Percentiles rank a stretch among this genome's conserved stretches.
Evolutionary conservation across 192 early-diverging fungal genomes (phyloP).

Genomic region (Backusella luteola): DNA sequence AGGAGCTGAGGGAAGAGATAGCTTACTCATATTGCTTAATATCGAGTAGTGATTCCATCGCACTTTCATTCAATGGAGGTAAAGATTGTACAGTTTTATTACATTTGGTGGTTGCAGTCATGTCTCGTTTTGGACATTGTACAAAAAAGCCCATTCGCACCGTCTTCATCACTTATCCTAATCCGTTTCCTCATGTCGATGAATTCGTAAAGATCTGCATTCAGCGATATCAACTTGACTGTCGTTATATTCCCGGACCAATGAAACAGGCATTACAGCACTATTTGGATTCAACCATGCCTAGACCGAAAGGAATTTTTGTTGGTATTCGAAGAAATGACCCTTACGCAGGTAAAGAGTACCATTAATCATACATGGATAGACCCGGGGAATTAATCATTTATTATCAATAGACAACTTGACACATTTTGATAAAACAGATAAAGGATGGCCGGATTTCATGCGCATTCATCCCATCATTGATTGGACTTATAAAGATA

Average conservation of each 20-base stretch:
- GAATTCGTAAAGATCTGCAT: constrained; percentile 76
- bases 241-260: constrained; percentile 63
- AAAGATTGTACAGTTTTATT: constrained; percentile 96
- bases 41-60: constrained; percentile 58
- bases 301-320: constrained; percentile 69
- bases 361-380: not conserved
- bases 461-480: constrained; percentile 92
- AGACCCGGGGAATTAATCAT: not conserved
- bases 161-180: constrained; percentile 78
- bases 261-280: constrained; percentile 77
- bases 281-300: constrained; percentile 51
- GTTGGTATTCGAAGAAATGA: constrained; percentile 78
- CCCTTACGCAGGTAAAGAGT: constrained; percentile 60
- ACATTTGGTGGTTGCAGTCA: constrained; percentile 71
- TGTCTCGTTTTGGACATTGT: constrained; percentile 25
- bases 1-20: not conserved
- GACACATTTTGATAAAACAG: constrained; percentile 66
- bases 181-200: constrained; percentile 87
- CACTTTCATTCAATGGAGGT: constrained; percentile 93
- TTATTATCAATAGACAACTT: constrained; percentile 36
- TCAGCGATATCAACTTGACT: constrained; percentile 66
- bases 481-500: constrained; percentile 83
- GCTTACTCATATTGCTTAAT: not conserved
- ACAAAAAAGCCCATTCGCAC: constrained; percentile 17
- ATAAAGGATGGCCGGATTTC: constrained; percentile 85